phyloP scores from a whole-genome alignment of 805 yeast genomes.

The Starmerella floricola region DNA sequence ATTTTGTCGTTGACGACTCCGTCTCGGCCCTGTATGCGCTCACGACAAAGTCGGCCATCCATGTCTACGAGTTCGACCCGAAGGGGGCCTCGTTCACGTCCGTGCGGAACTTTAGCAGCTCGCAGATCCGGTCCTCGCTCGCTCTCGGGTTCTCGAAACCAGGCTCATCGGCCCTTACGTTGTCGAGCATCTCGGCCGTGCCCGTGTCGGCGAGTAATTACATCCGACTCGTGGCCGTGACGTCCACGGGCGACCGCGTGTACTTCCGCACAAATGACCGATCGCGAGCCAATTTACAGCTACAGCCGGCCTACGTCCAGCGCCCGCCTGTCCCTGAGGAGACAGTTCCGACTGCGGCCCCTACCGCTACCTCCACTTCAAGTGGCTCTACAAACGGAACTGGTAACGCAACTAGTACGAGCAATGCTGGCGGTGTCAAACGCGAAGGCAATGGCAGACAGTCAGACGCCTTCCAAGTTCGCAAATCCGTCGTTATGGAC shows the following conservation, averaged over 20 bases:
- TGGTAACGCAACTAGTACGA: no score
- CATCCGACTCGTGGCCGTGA: conserved; percentile 20
- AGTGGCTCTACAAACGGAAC: no score
- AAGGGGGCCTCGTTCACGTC: conserved; percentile 1
- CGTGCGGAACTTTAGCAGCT: conserved; percentile 1
- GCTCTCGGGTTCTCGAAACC: background rate
- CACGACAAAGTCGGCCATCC: conserved; percentile 67
- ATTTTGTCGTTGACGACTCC: conserved; percentile 61
- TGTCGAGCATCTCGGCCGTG: conserved; percentile 18
- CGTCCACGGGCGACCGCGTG: conserved; percentile 19
- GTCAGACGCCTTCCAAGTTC: no score
- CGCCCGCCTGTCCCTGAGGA: conserved; percentile 4
- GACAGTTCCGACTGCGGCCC: background rate
- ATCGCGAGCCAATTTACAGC: background rate
- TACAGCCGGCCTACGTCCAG: conserved; percentile 11
- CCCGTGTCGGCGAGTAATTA: conserved; percentile 1
- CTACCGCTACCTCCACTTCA: no score
- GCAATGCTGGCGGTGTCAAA: no score
- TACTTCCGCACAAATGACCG: conserved; percentile 15
- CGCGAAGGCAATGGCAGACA: no score
- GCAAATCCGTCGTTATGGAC: conserved; percentile 3
- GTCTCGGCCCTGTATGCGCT: conserved; percentile 70
- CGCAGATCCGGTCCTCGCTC: conserved; percentile 8
- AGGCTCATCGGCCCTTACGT: background rate
- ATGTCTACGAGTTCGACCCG: conserved; percentile 53